Conservation (phyloP, 2,329 filamentous ascomycete species). For the Volutella citrinella region DNA sequence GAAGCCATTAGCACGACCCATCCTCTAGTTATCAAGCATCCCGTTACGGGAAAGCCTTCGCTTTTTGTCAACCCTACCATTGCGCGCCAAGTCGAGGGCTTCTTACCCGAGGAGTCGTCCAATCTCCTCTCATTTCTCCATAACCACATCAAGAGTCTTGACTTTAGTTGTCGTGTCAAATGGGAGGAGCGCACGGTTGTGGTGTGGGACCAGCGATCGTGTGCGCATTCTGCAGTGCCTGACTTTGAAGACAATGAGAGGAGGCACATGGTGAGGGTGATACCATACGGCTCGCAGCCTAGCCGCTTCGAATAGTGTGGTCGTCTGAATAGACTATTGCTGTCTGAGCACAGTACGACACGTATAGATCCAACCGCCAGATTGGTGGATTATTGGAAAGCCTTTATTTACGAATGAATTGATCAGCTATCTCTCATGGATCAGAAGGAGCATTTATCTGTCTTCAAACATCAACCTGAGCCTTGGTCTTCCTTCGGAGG, state of each 20-base stretch:
- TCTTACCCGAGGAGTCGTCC: conserved; percentile 29
- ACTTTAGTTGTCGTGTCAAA: conserved; percentile 26
- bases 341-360: too few species aligned
- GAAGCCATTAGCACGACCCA: conserved; percentile 29
- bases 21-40: conserved; percentile 26
- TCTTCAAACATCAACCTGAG: too few species aligned
- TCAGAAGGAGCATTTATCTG: too few species aligned
- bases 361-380: too few species aligned
- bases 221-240: conserved; percentile 26
- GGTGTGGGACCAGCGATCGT: conserved; percentile 27
- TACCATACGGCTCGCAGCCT: conserved; percentile 27
- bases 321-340: too few species aligned
- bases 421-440: too few species aligned
- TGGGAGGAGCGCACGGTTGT: conserved; percentile 30
- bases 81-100: conserved; percentile 24
- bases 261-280: conserved; percentile 29
- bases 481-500: conserved; percentile 26
- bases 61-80: conserved; percentile 30
- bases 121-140: conserved; percentile 25
- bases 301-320: too few species aligned
- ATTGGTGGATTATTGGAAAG: too few species aligned
- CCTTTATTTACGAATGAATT: too few species aligned
- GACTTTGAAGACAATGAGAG: conserved; percentile 28
- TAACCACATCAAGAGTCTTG: conserved; percentile 27
- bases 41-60: conserved; percentile 23